Base-by-base conservation (phyloP, 1,284 basidiomycete species). In the Polyporus tsugae region DNA sequence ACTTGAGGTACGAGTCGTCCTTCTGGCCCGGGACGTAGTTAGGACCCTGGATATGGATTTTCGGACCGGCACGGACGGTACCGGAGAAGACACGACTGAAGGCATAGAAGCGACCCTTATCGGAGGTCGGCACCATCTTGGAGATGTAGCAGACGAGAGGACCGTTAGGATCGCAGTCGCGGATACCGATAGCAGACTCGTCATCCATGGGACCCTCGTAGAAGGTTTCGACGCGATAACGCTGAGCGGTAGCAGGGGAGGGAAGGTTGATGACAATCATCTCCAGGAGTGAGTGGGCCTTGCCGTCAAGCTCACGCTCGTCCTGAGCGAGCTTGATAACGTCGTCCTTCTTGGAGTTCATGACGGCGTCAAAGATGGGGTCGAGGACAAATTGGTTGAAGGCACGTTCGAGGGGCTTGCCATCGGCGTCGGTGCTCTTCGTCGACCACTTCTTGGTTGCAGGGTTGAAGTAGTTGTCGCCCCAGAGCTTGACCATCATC, bases 171-270 rank as follows among this genome's bases (percentile, higher is more conserved):
- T 99, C 95, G 82, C 98, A 99, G 84, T 99, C 97, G 74, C 98
- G 93, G 86, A 99, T 98, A 87, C 92, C 95, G 78, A 99, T 96
- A 78, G 98, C 98, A 69, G 95, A 97, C 85, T 99, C 97, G 81
- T 99, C 98, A 84, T 99, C 98, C 94, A 98, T 95, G 78, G 98
- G 98, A 82, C 98, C 98, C 83, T 99, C 98, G 85, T 99, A 99
- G 69, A 99, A 91, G 75, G 97, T 99, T 89, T 99, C 97, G 74
- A 98, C 97, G 90, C 98, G 97, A 86, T 99, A 99, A 71, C 91
- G 89, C 85, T 99, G 97, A 72, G 97, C 97, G 73, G 97, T 99
- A 69, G 92, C 92, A 72, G 97, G 98, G 64, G 98, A 99, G 69
- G 97, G 95, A 74, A 98, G 91, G 88, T 99, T 96, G 85, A 99